Evolutionary conservation across 441 rosid genomes (phyloP).

Genomic region (Mallotus japonicus): DNA sequence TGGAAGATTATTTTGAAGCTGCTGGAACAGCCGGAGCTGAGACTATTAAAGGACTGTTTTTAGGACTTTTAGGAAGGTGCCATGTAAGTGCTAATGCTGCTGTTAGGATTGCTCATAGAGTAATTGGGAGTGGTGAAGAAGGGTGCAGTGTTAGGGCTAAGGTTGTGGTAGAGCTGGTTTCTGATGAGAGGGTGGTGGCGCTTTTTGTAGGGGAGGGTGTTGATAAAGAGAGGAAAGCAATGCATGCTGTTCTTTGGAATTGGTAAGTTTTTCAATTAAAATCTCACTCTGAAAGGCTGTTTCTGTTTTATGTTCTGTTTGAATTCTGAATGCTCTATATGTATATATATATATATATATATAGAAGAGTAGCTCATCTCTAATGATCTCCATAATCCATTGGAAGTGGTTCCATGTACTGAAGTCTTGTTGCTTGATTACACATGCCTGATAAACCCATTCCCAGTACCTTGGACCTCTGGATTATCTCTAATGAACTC

Average conservation of each 20-base stretch:
- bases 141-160: slow-evolving; percentile 59
- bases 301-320: background rate
- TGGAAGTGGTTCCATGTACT: background rate
- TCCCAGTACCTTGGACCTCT: background rate
- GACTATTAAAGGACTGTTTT: slow-evolving; percentile 78
- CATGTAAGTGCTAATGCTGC: slow-evolving; percentile 86
- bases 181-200: slow-evolving; percentile 79
- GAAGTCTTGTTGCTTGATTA: background rate
- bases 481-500: background rate
- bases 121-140: slow-evolving; percentile 51
- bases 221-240: slow-evolving; percentile 63
- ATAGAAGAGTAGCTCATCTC: background rate
- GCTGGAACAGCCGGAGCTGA: slow-evolving; percentile 87
- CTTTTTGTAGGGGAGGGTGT: slow-evolving; percentile 57
- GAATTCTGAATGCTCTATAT: background rate
- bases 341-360: no score
- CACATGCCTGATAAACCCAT: background rate
- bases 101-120: slow-evolving; percentile 65
- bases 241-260: slow-evolving; percentile 91
- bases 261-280: slow-evolving; percentile 41
- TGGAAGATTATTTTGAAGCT: slow-evolving; percentile 83
- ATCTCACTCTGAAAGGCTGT: slow-evolving; percentile 1
- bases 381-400: background rate
- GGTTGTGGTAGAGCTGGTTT: slow-evolving; percentile 71
- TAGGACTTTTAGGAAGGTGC: slow-evolving; percentile 79